These are phyloP conservation scores for Apiospora malaysiana DNA, from an alignment of 2,329 filamentous ascomycete species.

Conservation along the genomic window DNA sequence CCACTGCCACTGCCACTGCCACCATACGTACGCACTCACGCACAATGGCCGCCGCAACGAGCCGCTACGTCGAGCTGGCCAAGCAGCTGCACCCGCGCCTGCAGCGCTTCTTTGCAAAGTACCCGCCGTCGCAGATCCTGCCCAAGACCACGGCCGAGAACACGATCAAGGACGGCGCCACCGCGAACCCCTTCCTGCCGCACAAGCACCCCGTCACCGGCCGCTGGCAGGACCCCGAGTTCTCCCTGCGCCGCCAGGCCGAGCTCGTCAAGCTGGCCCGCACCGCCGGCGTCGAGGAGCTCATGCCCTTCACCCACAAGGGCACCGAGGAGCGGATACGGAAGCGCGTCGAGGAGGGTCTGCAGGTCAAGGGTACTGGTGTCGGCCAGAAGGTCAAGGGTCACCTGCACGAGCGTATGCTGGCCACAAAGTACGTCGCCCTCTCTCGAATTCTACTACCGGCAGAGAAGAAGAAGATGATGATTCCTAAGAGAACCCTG, in stretches of 20 bases:
- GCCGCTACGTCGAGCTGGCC: conserved; percentile 61
- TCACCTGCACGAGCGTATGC: conserved; percentile 86
- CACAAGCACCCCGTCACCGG: conserved; percentile 80
- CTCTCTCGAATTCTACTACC: background rate
- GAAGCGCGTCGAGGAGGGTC: conserved; percentile 76
- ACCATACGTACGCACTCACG: background rate
- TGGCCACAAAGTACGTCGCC: conserved; percentile 71
- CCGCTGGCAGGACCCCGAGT: conserved; percentile 82
- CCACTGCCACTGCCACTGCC: background rate
- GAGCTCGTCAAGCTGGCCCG: conserved; percentile 87
- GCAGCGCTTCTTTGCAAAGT: conserved; percentile 86
- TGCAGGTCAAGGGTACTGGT: conserved; percentile 91
- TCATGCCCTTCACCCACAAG: conserved; percentile 80
- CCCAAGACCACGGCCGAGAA: conserved; percentile 44
- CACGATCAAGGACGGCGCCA: conserved; percentile 43
- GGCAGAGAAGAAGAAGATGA: too few species aligned
- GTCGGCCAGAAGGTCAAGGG: conserved; percentile 94
- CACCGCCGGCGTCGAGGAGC: conserved; percentile 78
- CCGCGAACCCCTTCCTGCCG: conserved; percentile 77
- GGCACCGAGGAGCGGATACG: conserved; percentile 73
- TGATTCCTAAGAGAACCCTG: background rate
- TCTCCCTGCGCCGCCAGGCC: conserved; percentile 85
- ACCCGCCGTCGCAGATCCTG: conserved; percentile 74
- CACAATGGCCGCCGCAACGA: conserved; percentile 29
- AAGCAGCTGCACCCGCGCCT: conserved; percentile 78